Base-by-base conservation (phyloP, 345 rosid genomes). In the Aquilaria sinensis region DNA sequence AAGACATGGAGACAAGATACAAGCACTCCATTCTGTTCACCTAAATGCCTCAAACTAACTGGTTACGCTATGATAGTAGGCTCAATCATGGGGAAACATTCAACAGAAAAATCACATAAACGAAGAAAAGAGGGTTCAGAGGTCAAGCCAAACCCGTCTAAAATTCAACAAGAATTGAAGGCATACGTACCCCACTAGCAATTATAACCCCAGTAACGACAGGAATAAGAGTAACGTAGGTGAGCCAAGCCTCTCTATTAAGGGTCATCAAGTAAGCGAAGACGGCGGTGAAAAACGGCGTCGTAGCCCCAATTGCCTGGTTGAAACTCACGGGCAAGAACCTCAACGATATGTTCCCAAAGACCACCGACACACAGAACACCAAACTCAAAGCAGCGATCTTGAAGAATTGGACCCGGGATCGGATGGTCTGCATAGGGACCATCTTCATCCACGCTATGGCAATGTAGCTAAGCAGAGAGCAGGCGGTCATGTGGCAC, bases 401-500 rank as follows among this genome's bases (percentile, higher is more conserved):
- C 92, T 95, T 95, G 54, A 95, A 43, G 70, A 95, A 87, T 72
- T 95, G 99, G 41, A 77, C 78, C 30, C 92, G 75, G 15, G 99
- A 91, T 58, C 98, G 88, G 64, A 95, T 85, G 32, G 97, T 95
- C 69, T 95, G 99, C 97, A 95, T 84, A 4, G 99, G 99, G 9
- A 95, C 99, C 88, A 95, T 80, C 85, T 87, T 91, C 80, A 95
- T 58, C 98, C 99, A 91, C 2, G 90, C 98, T 64, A 95, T 87
- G 72, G 92, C 96, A 49, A 95, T 66, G 74, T 95, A 95, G 78
- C 96, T 89, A 46, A 95, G 75, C 75, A 95, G 67, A 46, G 96
- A 87, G 61, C 99, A 95, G 48, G 99, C 98, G 10, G 96, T 95
- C 99, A 95, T 95, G 83, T 95, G 99, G 62, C 99, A 95, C 98